Percentiles rank a stretch among this genome's conserved stretches.
These are phyloP conservation scores for Ceratorhiza oryzae-sativae DNA, from an alignment of 1,284 basidiomycete species.

Conservation along the genomic window DNA sequence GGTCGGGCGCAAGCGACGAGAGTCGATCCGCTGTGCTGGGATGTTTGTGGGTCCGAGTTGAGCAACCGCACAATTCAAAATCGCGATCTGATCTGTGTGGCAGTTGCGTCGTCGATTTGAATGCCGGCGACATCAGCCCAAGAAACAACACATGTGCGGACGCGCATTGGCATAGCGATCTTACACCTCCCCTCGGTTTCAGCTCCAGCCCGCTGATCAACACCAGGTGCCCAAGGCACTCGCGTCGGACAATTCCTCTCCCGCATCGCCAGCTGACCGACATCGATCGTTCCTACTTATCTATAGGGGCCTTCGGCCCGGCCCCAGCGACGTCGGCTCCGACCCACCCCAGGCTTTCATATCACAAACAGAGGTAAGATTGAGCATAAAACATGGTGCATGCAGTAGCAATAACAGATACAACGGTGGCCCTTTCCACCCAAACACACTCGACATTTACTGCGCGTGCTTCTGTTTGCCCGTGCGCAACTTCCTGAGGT, in stretches of 20 bases:
- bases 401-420: conserved; percentile 37
- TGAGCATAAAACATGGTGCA: conserved; percentile 33
- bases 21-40: background rate
- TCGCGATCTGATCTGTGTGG: background rate
- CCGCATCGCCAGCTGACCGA: conserved; percentile 15
- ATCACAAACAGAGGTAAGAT: conserved; percentile 34
- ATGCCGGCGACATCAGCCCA: background rate
- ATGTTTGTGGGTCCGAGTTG: background rate
- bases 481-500: conserved; percentile 88
- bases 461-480: conserved; percentile 88
- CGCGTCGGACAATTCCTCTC: background rate
- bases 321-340: too few relatives aligned
- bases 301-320: conserved; percentile 35
- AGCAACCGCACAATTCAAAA: background rate
- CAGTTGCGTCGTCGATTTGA: background rate
- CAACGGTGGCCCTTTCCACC: conserved; percentile 15
- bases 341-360: background rate
- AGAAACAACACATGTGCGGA: background rate
- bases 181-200: background rate
- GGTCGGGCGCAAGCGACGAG: conserved; percentile 4
- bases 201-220: background rate
- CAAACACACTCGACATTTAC: conserved; percentile 13
- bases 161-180: background rate
- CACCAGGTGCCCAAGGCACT: conserved; percentile 1
- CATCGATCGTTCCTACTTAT: conserved; percentile 15